phyloP scores from a whole-genome alignment of 192 early-diverging fungal genomes.

The Rhizophlyctis rosea region DNA sequence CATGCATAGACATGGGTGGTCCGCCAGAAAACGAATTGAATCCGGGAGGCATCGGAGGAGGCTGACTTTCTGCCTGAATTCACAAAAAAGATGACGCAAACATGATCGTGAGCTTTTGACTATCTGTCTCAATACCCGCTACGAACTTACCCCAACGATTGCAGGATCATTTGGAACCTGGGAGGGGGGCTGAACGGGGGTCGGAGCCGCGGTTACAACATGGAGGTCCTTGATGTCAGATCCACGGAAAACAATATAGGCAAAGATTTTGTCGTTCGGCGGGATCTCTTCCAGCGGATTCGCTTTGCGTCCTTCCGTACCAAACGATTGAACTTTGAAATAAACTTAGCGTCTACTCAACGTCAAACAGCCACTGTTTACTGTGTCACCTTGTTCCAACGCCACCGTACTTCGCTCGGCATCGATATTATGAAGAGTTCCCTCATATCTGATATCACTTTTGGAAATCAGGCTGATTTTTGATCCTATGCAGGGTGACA shows the following conservation, averaged over 20 bases:
- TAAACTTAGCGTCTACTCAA: constrained; percentile 10
- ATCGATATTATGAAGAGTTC: constrained; percentile 84
- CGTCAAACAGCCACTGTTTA: not conserved
- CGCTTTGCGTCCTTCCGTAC: constrained; percentile 86
- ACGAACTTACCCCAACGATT: constrained; percentile 45
- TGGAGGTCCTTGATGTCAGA: constrained; percentile 87
- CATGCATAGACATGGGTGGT: not conserved
- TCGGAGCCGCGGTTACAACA: constrained; percentile 44
- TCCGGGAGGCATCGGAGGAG: constrained; percentile 8
- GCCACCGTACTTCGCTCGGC: constrained; percentile 81
- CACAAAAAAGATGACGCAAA: constrained; percentile 6
- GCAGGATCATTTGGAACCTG: constrained; percentile 81
- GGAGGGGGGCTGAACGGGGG: constrained; percentile 49
- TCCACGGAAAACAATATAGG: constrained; percentile 91
- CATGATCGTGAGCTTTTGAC: too few species aligned
- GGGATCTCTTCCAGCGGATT: constrained; percentile 82
- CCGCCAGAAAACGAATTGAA: not conserved
- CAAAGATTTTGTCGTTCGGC: constrained; percentile 79
- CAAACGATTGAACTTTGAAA: constrained; percentile 77
- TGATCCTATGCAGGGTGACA: constrained; percentile 42
- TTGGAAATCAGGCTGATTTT: constrained; percentile 77
- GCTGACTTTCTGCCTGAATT: not conserved
- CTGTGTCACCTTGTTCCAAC: constrained; percentile 70
- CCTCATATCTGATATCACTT: constrained; percentile 88
- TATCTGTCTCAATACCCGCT: not conserved